Evolutionary conservation across 2,329 filamentous ascomycete species (phyloP), one percentile per base, ranked within the genome.

Genomic region (Aspergillus sp.): DNA sequence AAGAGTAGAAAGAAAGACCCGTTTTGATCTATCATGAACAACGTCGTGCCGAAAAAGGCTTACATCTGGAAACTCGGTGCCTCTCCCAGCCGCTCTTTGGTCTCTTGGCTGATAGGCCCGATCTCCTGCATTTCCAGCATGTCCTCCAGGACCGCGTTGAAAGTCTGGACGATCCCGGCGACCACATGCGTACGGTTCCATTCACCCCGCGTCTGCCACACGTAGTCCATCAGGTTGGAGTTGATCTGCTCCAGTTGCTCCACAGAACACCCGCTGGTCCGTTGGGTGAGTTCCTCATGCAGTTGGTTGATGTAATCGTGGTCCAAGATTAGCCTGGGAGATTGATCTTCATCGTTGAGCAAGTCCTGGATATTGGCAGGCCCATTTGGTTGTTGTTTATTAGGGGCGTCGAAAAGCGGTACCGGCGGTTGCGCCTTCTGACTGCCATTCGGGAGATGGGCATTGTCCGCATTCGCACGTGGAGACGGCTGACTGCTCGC

Each of bases 191-290:
- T 84, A 39, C 93, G 82, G 68, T 98, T 93, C 81, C 88, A 93
- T 60, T 94, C 84, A 43, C 82, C 78, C 44, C 90, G 80, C 51
- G 79, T 80, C 51, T 77, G 78, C 93, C 93, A 98, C 41, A 97
- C 80, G 53, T 84, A 82, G 51, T 91, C 86, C 91, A 97, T 97
- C 53, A 97, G 74, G 56, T 85, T 83, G 6, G 90, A 85, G 65
- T 90, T 90, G 64, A 96, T 84, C 68, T 97, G 91, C 74, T 97
- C 91, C 17, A 98, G 74, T 67, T 98, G 91, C 70, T 98, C 93
- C 45, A 98, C 87, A 0, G 85, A 87, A 65, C 87, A 88, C 1
- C 88, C 88, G 17, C 81, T 84, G 2, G 87, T 91, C 41, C 77
- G 75, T 23, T 79, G 70, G 0, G 84, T 83, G 30, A 95, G 72